phyloP scores from a whole-genome alignment of 1,284 basidiomycete species.

The Takashimella tepidaria region DNA sequence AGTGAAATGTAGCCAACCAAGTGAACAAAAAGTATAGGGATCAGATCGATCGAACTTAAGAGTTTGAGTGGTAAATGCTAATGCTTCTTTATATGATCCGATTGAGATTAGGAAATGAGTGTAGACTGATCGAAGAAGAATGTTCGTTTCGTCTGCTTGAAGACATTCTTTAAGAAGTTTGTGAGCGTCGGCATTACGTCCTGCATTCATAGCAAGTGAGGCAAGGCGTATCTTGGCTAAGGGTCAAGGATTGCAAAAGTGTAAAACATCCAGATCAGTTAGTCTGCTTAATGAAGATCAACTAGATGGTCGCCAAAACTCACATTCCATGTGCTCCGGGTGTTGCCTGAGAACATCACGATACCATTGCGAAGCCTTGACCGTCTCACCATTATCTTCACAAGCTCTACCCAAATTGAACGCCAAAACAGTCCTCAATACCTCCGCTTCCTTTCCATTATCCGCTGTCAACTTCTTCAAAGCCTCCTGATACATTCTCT shows the following conservation, averaged over 20 bases:
- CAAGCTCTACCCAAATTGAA: conserved; percentile 86
- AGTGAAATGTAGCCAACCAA: conserved; percentile 76
- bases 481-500: conserved; percentile 51
- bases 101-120: conserved; percentile 68
- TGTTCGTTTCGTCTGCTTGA: conserved; percentile 40
- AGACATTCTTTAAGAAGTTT: conserved; percentile 76
- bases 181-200: conserved; percentile 72
- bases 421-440: conserved; percentile 69
- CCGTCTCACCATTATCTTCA: conserved; percentile 69
- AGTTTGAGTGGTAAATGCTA: conserved; percentile 78
- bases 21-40: conserved; percentile 82
- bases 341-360: conserved; percentile 75
- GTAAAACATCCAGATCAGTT: no score
- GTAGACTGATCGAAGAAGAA: conserved; percentile 65
- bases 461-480: conserved; percentile 47
- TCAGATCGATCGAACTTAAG: conserved; percentile 79
- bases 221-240: conserved; percentile 85
- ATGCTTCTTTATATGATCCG: conserved; percentile 58
- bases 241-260: no score
- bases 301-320: conserved; percentile 30
- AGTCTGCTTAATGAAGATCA: no score
- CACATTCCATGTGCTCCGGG: conserved; percentile 90
- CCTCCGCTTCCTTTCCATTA: conserved; percentile 52
- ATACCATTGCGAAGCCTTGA: conserved; percentile 73
- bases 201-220: conserved; percentile 63